Percentiles rank a stretch among this genome's conserved stretches.
Conservation (phyloP, 2,329 filamentous ascomycete species). For the Paecilomyces niveus region DNA sequence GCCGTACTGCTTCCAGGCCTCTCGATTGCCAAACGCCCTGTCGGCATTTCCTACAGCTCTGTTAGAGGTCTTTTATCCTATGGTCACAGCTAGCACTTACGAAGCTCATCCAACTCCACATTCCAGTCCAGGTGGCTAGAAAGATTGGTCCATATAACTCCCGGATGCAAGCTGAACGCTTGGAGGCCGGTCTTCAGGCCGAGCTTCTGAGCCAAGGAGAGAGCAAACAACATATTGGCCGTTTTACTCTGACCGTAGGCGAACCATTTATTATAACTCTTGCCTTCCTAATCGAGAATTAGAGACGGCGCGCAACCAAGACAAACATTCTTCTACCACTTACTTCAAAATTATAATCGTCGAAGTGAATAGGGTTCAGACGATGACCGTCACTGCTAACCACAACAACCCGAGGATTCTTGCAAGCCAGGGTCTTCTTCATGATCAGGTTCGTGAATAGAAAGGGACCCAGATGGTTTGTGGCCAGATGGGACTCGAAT, state of each 20-base stretch:
- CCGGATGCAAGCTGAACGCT: constrained; percentile 6
- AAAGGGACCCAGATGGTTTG: constrained; percentile 34
- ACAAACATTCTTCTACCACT: neutral
- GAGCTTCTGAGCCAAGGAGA: constrained; percentile 6
- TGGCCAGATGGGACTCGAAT: constrained; percentile 32
- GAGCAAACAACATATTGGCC: constrained; percentile 4
- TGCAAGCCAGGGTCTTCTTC: constrained; percentile 18
- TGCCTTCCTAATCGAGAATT: neutral
- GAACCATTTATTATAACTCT: constrained; percentile 4
- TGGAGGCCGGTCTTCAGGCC: constrained; percentile 2
- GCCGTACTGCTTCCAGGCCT: neutral
- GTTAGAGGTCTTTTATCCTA: neutral
- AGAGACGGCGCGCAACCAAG: neutral
- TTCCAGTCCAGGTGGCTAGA: neutral
- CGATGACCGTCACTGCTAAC: constrained; percentile 41
- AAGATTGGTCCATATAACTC: neutral
- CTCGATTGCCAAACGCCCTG: neutral
- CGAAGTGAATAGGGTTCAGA: constrained; percentile 35
- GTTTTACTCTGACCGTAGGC: constrained; percentile 8
- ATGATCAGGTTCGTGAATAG: constrained; percentile 35
- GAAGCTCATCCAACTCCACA: neutral
- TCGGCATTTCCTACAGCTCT: neutral
- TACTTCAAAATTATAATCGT: constrained; percentile 40
- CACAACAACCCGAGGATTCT: constrained; percentile 34
- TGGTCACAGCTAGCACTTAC: neutral